Evolutionary conservation across 495 filamentous ascomycete species (phyloP).

Genomic region (Xylaria sp.): DNA sequence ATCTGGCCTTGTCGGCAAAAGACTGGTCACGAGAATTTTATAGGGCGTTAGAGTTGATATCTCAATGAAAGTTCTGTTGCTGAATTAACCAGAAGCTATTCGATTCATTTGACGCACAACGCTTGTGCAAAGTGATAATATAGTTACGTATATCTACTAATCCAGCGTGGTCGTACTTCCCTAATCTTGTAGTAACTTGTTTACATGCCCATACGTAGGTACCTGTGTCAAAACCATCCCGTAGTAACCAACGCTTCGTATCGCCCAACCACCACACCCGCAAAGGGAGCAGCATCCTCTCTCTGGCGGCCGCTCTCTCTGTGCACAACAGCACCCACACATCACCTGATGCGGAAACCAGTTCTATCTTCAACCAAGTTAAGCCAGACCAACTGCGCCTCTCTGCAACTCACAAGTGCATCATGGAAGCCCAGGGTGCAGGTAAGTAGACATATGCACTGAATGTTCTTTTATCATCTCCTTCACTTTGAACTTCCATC

Average conservation of each 20-base stretch:
- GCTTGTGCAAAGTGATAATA: not conserved
- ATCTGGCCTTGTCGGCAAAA: not conserved
- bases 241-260: not conserved
- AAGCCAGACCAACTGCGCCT: not conserved
- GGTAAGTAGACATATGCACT: not conserved
- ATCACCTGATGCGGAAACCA: not conserved
- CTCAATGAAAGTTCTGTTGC: not conserved
- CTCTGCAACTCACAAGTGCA: not conserved
- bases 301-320: not conserved
- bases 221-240: no score
- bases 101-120: not conserved
- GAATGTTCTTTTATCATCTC: not conserved
- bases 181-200: not conserved
- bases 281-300: not conserved
- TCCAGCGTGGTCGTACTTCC: not conserved
- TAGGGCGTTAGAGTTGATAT: not conserved
- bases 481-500: not conserved
- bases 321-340: not conserved
- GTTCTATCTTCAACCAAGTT: not conserved
- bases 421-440: not conserved
- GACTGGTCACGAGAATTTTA: no score
- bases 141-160: not conserved
- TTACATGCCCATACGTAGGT: not conserved
- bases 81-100: not conserved
- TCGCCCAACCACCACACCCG: not conserved